These are phyloP conservation scores for Amanita polypyramis DNA, from an alignment of 768 basidiomycete species.

Conservation along the genomic window DNA sequence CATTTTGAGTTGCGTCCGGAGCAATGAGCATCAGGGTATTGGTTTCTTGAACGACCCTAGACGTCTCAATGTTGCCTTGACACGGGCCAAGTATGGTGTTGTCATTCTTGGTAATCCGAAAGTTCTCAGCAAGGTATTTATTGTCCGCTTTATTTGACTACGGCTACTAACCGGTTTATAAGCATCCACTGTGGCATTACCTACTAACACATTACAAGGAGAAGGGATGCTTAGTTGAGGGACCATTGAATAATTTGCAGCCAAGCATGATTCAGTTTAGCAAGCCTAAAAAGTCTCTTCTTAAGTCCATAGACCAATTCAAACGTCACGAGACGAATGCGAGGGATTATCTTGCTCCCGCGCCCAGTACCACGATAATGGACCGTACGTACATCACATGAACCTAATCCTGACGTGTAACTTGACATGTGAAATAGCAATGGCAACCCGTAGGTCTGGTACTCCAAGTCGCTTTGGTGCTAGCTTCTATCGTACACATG, in stretches of 20 bases:
- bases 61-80: conserved; percentile 92
- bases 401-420: conserved; percentile 1
- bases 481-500: conserved; percentile 92
- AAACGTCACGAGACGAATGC: conserved; percentile 89
- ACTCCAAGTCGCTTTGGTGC: conserved; percentile 94
- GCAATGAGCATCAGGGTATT: conserved; percentile 99
- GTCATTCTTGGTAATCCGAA: conserved; percentile 99
- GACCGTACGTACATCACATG: conserved; percentile 35
- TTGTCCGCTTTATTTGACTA: conserved; percentile 2
- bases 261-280: conserved; percentile 99
- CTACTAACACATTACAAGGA: conserved; percentile 99
- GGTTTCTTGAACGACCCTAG: conserved; percentile 98
- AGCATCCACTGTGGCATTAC: conserved; percentile 99
- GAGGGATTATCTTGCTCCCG: conserved; percentile 54
- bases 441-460: conserved; percentile 55
- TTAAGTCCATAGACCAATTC: conserved; percentile 88
- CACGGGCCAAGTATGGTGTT: conserved; percentile 95
- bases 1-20: conserved; percentile 93
- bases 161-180: conserved; percentile 9
- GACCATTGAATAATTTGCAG: conserved; percentile 92
- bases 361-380: conserved; percentile 28
- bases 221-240: conserved; percentile 87
- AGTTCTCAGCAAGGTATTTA: conserved; percentile 88
- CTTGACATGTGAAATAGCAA: conserved; percentile 2
- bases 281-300: conserved; percentile 85